phyloP scores from a whole-genome alignment of 1,284 basidiomycete species.

The Cerioporus squamosus region DNA sequence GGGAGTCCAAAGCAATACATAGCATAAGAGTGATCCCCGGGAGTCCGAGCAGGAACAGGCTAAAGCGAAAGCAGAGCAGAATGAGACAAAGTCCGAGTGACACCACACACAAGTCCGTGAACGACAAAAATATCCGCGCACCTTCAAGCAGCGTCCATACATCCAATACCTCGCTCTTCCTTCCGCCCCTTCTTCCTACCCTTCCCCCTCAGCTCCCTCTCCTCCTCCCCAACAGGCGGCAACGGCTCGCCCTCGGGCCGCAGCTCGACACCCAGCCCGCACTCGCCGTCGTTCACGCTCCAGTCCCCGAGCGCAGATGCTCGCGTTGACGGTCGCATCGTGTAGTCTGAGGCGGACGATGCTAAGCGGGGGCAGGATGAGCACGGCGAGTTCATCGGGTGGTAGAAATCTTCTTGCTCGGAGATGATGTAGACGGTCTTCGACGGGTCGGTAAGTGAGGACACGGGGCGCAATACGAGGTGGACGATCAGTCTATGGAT shows the following conservation, averaged over 20 bases:
- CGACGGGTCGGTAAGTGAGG: conserved; percentile 30
- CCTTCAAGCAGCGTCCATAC: too few species aligned
- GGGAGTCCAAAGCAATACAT: too few species aligned
- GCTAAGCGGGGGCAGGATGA: conserved; percentile 55
- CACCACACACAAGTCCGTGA: too few species aligned
- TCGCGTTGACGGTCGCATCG: conserved; percentile 44
- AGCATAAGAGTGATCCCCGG: too few species aligned
- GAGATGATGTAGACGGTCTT: conserved; percentile 48
- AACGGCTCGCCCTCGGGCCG: not conserved
- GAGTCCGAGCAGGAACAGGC: too few species aligned
- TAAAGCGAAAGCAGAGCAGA: too few species aligned
- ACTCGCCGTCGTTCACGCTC: conserved; percentile 5
- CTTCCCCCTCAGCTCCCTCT: not conserved
- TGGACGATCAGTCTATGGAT: conserved; percentile 41
- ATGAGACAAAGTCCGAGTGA: too few species aligned
- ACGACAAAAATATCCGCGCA: too few species aligned
- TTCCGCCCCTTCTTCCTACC: not conserved
- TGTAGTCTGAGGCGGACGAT: conserved; percentile 45
- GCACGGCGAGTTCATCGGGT: conserved; percentile 57
- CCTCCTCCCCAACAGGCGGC: not conserved
- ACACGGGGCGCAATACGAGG: conserved; percentile 42
- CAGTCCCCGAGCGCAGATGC: conserved; percentile 19
- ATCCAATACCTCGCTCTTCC: too few species aligned
- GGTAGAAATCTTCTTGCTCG: conserved; percentile 66
- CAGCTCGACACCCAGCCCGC: not conserved